A percentile compares a stretch with the other conserved stretches of the same genome.
These are phyloP conservation scores for Hordeum marinum DNA, from an alignment of 176 grass and related monocot genomes.

Conservation along the genomic window DNA sequence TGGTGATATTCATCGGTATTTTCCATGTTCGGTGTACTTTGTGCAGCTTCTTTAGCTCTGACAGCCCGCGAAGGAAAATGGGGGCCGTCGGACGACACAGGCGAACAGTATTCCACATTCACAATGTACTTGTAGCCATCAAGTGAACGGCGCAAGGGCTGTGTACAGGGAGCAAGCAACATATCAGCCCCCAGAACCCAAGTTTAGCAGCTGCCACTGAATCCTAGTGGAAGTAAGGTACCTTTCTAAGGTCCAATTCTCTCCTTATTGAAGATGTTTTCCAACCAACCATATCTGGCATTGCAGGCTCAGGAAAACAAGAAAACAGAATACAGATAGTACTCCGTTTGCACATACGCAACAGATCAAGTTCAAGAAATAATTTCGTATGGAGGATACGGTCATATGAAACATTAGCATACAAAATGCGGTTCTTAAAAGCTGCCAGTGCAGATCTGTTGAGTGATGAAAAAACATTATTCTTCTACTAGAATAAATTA, in stretches of 20 bases:
- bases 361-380: background rate
- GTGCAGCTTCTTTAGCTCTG: constrained; percentile 61
- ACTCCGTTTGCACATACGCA: background rate
- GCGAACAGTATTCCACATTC: constrained; percentile 61
- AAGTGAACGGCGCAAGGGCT: constrained; percentile 55
- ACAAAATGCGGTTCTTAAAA: constrained; percentile 66
- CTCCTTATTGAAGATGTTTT: constrained; percentile 88
- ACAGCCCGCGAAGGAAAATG: constrained; percentile 66
- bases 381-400: constrained; percentile 53
- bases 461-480: constrained; percentile 16
- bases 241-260: constrained; percentile 67
- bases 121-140: constrained; percentile 79
- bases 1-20: constrained; percentile 62
- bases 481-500: background rate
- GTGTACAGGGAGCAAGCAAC: constrained; percentile 9
- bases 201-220: background rate
- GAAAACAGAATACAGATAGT: constrained; percentile 12
- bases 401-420: constrained; percentile 90
- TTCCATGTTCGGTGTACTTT: constrained; percentile 53
- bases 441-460: constrained; percentile 63
- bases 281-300: constrained; percentile 88
- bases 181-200: background rate
- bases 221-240: constrained; percentile 16
- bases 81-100: constrained; percentile 41
- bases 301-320: constrained; percentile 48